These are phyloP conservation scores for Cucumis melo DNA, from an alignment of 306 rosid species.

Conservation along the genomic window DNA sequence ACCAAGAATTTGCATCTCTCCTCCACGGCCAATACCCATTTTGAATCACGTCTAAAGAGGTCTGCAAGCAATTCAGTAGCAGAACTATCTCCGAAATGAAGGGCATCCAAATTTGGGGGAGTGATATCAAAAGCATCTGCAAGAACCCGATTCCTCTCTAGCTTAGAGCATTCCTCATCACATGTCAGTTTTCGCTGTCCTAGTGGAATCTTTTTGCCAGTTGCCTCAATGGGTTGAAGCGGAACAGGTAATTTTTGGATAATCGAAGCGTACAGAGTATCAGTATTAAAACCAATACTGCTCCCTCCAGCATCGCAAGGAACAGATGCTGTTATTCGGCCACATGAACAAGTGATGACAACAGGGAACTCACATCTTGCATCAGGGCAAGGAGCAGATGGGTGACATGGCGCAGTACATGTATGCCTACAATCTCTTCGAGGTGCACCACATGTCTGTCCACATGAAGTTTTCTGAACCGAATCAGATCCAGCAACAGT, in stretches of 20 bases:
- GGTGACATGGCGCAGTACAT: slow-evolving; percentile 76
- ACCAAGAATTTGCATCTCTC: slow-evolving; percentile 85
- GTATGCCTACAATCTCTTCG: slow-evolving; percentile 84
- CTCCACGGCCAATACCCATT: slow-evolving; percentile 84
- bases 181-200: slow-evolving; percentile 80
- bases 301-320: slow-evolving; percentile 77
- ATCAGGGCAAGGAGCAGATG: slow-evolving; percentile 63
- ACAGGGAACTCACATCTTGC: slow-evolving; percentile 49
- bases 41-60: slow-evolving; percentile 54
- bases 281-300: slow-evolving; percentile 38
- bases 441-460: slow-evolving; percentile 89
- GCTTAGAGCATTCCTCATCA: slow-evolving; percentile 83
- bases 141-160: slow-evolving; percentile 77
- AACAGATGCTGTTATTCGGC: slow-evolving; percentile 56
- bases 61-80: slow-evolving; percentile 55
- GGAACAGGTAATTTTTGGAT: slow-evolving; percentile 55
- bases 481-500: slow-evolving; percentile 18
- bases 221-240: slow-evolving; percentile 61
- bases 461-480: slow-evolving; percentile 56
- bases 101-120: slow-evolving; percentile 63
- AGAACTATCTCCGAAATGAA: slow-evolving; percentile 64
- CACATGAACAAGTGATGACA: slow-evolving; percentile 70
- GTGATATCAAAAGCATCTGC: slow-evolving; percentile 85
- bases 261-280: slow-evolving; percentile 48
- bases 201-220: slow-evolving; percentile 46